These are phyloP conservation scores for Hypocrella siamensis DNA, from an alignment of 2,329 filamentous ascomycete species.

Conservation along the genomic window DNA sequence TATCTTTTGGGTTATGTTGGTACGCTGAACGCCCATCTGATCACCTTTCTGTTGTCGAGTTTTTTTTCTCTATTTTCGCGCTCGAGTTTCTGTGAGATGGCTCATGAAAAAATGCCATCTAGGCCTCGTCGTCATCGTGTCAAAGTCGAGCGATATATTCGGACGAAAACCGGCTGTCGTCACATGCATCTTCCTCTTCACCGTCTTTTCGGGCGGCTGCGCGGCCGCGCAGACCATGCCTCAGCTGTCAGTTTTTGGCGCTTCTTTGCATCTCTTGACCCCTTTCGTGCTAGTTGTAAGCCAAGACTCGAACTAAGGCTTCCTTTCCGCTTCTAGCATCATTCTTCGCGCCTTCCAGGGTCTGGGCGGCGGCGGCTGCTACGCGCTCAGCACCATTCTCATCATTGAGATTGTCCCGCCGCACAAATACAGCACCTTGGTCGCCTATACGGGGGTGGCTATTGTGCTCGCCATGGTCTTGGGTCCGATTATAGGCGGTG, in stretches of 20 bases:
- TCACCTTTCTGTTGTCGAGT: too few relatives aligned
- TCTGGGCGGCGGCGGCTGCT: background rate
- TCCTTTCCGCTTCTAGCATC: background rate
- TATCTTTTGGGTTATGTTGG: slow-evolving; percentile 2
- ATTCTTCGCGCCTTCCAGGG: background rate
- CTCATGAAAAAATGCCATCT: too few relatives aligned
- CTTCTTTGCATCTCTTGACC: too few relatives aligned
- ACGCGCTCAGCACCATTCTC: background rate
- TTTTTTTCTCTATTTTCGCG: too few relatives aligned
- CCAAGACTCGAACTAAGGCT: too few relatives aligned
- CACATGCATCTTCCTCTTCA: slow-evolving; percentile 20
- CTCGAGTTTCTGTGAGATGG: too few relatives aligned
- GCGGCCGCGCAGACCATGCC: slow-evolving; percentile 22
- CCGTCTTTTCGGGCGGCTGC: slow-evolving; percentile 26
- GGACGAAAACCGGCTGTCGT: slow-evolving; percentile 2
- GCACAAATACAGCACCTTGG: background rate
- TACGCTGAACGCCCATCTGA: background rate
- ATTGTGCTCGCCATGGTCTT: background rate
- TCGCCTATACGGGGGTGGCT: background rate
- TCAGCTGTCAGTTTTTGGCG: too few relatives aligned
- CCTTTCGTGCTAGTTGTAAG: too few relatives aligned
- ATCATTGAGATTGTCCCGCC: background rate
- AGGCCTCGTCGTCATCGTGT: slow-evolving; percentile 24
- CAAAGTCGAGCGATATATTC: slow-evolving; percentile 30
- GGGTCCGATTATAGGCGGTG: background rate